Base-by-base conservation (phyloP, 2,329 filamentous ascomycete genomes). In the Leptographium flavum region DNA sequence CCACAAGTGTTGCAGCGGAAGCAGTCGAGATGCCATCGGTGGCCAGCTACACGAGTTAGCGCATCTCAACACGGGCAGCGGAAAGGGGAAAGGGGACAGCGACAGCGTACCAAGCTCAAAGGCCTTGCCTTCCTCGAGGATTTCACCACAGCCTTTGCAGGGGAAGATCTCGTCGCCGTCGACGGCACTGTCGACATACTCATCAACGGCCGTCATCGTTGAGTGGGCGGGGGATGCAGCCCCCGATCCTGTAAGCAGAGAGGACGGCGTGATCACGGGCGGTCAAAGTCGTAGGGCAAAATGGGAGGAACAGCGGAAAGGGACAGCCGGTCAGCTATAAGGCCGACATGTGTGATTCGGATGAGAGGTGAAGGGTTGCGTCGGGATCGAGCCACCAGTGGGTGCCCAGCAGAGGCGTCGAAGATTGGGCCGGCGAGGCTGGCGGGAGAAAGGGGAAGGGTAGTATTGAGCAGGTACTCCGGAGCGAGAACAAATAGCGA, bases 11-110 rank as follows among this genome's bases (percentile, higher is more conserved):
- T 92, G 73, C 90, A 96, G 60, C 88, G 83, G 68, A 98, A 98
- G 70, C 92, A 98, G 68, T 95, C 85, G 58, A 98, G 85, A 71
- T 98, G 92, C 92, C 90, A 96, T 74, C 90, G 78, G 63, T 94
- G 92, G 52, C 88, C 88, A 62, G 90, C 88, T 94, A 7, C 13
- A 55, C 37, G 4, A 25, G 19, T 32, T n/a, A 5, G 8, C 32
- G 35, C 25, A 25, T 22, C 21, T 31, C 35, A 35, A 33, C 8
- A 30, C 31, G 27, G 13, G 23, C 28, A 23, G 39, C 13, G 5
- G 15, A 14, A 27, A 30, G 17, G n/a, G 2, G 5, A 35, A 35
- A 1, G 25, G n/a, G 22, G 22, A 19, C 3, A 43, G 17, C 6
- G 13, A 11, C 19, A 37, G 70, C 73, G 47, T 71, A 96, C 90